Evolutionary conservation across 768 basidiomycete species (phyloP).

Genomic region (Tricholoma bakamatsutake): DNA sequence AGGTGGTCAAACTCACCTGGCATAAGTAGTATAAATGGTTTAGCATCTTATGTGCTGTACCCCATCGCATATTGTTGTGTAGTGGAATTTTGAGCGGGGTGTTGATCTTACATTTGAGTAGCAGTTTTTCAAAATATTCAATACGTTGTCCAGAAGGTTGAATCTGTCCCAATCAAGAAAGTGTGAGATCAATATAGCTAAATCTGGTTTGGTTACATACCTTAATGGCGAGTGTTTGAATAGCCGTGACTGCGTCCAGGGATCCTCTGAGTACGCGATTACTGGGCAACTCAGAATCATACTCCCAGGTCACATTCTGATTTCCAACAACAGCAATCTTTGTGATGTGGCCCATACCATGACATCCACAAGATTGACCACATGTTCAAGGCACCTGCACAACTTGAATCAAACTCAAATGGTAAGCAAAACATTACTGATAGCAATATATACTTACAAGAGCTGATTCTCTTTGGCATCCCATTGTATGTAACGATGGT

Average conservation of each 20-base stretch:
- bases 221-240: no score
- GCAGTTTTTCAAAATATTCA: no score
- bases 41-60: no score
- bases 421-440: no score
- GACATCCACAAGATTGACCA: background rate
- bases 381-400: background rate
- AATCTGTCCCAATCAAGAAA: conserved; percentile 9
- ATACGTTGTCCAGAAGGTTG: no score
- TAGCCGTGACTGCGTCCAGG: no score
- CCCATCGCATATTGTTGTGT: no score
- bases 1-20: background rate
- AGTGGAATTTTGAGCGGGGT: no score
- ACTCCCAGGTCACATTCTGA: background rate
- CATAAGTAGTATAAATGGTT: background rate
- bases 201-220: conserved; percentile 2
- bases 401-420: background rate
- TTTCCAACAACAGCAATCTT: background rate
- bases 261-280: background rate
- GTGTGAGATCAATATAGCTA: background rate
- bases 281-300: background rate
- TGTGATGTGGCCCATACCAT: background rate
- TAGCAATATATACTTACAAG: no score
- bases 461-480: background rate
- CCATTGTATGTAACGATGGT: conserved; percentile 6
- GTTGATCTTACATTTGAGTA: no score